Base-by-base conservation (phyloP, 2,329 filamentous ascomycete genomes). In the Seiridium unicorne region DNA sequence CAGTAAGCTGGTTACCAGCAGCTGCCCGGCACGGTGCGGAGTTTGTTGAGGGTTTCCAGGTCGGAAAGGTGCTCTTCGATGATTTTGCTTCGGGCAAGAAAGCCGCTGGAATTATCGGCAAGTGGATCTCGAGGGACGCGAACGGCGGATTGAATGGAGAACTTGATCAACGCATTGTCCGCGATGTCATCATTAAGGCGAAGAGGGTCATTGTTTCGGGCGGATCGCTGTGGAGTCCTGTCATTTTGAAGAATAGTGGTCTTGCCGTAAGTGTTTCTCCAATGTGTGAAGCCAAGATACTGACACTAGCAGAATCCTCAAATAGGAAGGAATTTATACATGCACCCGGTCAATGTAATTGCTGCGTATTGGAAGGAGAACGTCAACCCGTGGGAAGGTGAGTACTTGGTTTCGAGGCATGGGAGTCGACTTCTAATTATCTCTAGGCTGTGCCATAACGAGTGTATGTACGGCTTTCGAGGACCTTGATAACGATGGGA, bases 241-340 rank as follows among this genome's bases (percentile, higher is more conserved):
- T 93, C 1, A 72, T 97, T 3, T 79, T 97, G 42, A 77, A 86
- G 61, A 88, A 88, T 49, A 95, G 91, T 62, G 92, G 92, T 1
- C 74, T 97, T 54, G 87, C 82, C 68, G 85, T 85, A 64, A 68
- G 79, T 5, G 3, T 11, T n/a, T n/a, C 32, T 8, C 3, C n/a
- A 13, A 2, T 36, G 9, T 38, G 1, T 5, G 11, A 18, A 3
- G 11, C 32, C n/a, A 11, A 34, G 18, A 51, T 8, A 62, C 69
- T 74, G 57, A 36, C n/a, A 8, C 6, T 4, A 38, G 11, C 67
- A 85, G 77, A 96, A 96, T 70, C 81, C 82, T 2, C 87, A 96
- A 58, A 88, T 96, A 61, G 93, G 93, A 18, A 83, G 83, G 3
- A 91, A 97, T 67, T 82, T 97, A 2, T 82, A 94, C 67, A 74